Percentiles rank a stretch among this genome's conserved stretches.
phyloP scores from a whole-genome alignment of 225 moss, liverwort and hornwort species.

The Physcomitrium patens region DNA sequence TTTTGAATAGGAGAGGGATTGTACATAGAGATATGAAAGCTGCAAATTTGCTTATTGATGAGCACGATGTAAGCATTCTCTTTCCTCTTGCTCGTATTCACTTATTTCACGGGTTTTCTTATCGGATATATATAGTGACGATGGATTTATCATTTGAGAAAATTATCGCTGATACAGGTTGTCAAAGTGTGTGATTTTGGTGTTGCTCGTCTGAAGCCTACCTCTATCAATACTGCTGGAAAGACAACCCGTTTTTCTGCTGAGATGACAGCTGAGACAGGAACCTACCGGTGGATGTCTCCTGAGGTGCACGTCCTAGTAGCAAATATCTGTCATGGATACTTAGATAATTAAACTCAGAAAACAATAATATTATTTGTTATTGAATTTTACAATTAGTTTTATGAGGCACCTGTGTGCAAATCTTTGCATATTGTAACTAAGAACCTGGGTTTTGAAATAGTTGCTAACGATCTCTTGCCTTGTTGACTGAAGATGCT shows the following conservation, averaged over 20 bases:
- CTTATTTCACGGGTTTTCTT: constrained; percentile 6
- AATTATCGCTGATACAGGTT: constrained; percentile 57
- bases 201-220: constrained; percentile 91
- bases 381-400: not conserved
- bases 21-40: constrained; percentile 88
- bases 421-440: not conserved
- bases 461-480: constrained; percentile 8
- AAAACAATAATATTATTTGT: not conserved
- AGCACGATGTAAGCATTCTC: constrained; percentile 71
- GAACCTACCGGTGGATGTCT: constrained; percentile 99
- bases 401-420: no score
- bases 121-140: constrained; percentile 3
- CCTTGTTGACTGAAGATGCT: constrained; percentile 60
- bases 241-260: constrained; percentile 53
- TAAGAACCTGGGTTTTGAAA: not conserved
- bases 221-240: constrained; percentile 55
- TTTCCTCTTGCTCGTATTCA: not conserved
- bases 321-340: constrained; percentile 4
- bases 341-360: not conserved
- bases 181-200: constrained; percentile 99
- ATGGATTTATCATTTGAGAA: constrained; percentile 21
- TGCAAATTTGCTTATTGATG: constrained; percentile 92
- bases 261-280: constrained; percentile 99
- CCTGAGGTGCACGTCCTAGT: constrained; percentile 65
- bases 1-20: constrained; percentile 72